A percentile compares a stretch with the other conserved stretches of the same genome.
These are phyloP conservation scores for Cucurbita pepo DNA, from an alignment of 306 rosid genomes.

Conservation along the genomic window DNA sequence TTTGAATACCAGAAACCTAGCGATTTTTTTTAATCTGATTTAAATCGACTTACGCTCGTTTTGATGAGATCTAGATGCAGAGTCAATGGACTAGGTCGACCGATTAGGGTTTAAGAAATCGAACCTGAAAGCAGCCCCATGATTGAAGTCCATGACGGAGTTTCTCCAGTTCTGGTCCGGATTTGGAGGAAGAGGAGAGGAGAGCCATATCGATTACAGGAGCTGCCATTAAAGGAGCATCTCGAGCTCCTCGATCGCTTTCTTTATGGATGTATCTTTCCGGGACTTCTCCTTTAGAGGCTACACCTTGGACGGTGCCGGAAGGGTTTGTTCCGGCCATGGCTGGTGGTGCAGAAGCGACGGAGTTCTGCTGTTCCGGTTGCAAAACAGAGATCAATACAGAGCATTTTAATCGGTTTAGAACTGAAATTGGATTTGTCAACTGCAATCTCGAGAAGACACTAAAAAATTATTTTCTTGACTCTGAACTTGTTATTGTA, in stretches of 20 bases:
- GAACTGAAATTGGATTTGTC: background rate
- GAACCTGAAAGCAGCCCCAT: conserved; percentile 32
- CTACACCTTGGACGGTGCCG: background rate
- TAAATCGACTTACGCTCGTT: too few relatives aligned
- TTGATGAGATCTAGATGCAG: background rate
- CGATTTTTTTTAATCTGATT: too few relatives aligned
- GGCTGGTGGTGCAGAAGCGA: background rate
- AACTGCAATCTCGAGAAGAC: background rate
- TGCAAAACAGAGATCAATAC: background rate
- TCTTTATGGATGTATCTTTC: conserved; percentile 17
- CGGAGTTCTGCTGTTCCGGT: background rate
- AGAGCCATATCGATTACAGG: conserved; percentile 19
- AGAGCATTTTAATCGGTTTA: background rate
- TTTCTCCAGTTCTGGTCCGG: conserved; percentile 5
- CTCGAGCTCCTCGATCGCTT: conserved; percentile 8
- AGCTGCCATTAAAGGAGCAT: conserved; percentile 9
- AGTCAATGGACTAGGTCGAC: background rate
- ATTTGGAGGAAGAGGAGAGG: conserved; percentile 3
- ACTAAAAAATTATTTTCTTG: too few relatives aligned
- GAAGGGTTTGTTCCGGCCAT: background rate
- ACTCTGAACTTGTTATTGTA: too few relatives aligned
- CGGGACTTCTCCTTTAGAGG: conserved; percentile 14
- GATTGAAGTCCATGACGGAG: conserved; percentile 10
- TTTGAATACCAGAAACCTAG: background rate
- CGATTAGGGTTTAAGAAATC: background rate